Conservation (phyloP, 495 filamentous ascomycete genomes). For the Tuber umbilicatum region DNA sequence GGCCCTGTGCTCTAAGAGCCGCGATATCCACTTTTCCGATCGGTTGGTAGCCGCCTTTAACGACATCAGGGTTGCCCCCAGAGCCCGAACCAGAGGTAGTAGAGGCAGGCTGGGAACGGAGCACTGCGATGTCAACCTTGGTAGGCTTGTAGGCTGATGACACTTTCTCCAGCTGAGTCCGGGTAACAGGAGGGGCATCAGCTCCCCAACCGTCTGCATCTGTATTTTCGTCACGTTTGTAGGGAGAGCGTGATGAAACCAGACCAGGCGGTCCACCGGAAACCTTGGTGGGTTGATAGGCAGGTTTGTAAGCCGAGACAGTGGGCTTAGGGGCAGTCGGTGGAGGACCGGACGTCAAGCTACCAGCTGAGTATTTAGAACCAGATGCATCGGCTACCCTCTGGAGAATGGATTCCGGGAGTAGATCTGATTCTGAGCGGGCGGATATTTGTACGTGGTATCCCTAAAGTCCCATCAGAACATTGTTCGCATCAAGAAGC, state of each 20-base stretch:
- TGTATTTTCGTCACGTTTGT: constrained; percentile 50
- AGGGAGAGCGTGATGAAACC: constrained; percentile 55
- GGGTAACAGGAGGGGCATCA: constrained; percentile 84
- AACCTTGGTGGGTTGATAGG: constrained; percentile 73
- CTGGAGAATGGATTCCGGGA: constrained; percentile 77
- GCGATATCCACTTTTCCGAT: constrained; percentile 95
- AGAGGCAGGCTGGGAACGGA: constrained; percentile 62
- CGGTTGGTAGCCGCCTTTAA: constrained; percentile 88
- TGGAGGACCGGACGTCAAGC: constrained; percentile 47
- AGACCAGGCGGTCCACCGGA: constrained; percentile 47
- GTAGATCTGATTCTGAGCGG: constrained; percentile 79
- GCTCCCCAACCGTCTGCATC: constrained; percentile 85
- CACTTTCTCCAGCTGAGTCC: constrained; percentile 88
- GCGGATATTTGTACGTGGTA: constrained; percentile 97
- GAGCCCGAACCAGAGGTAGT: constrained; percentile 51
- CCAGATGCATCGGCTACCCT: constrained; percentile 96
- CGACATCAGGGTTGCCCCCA: constrained; percentile 51
- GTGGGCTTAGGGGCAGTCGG: constrained; percentile 58
- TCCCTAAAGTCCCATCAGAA: constrained; percentile 49
- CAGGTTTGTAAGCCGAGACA: constrained; percentile 70
- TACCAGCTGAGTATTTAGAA: constrained; percentile 70
- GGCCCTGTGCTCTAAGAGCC: constrained; percentile 69
- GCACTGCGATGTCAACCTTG: constrained; percentile 69
- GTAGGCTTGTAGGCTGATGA: constrained; percentile 86
- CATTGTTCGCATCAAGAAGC: constrained; percentile 4